A percentile compares a stretch with the other conserved stretches of the same genome.
These are phyloP conservation scores for Schwanniomyces yamadae DNA, from an alignment of 805 yeast species.

Conservation along the genomic window DNA sequence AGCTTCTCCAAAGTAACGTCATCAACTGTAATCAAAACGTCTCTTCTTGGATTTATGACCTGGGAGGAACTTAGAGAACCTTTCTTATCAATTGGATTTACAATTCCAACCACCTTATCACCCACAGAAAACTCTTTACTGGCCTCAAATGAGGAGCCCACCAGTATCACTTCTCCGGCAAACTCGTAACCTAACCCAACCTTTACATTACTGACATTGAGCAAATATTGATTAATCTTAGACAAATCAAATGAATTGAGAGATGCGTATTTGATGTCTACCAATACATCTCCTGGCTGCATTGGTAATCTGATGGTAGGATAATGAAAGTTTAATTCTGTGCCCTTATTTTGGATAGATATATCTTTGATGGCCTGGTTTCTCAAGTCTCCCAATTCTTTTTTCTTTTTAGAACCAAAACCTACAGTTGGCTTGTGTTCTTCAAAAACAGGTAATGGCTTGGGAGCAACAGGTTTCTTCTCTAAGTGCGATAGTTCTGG, in stretches of 20 bases:
- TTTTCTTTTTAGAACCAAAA: not conserved
- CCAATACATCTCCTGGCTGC: slow-evolving; percentile 47
- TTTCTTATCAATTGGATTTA: slow-evolving; percentile 47
- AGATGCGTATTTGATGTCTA: slow-evolving; percentile 58
- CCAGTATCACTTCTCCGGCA: slow-evolving; percentile 56
- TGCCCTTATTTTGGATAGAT: slow-evolving; percentile 41
- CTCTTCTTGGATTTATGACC: slow-evolving; percentile 51
- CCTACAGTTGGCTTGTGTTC: not conserved
- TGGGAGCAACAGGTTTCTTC: slow-evolving; percentile 26
- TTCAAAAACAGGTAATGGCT: slow-evolving; percentile 14
- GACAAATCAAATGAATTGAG: slow-evolving; percentile 67
- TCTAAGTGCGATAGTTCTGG: slow-evolving; percentile 41
- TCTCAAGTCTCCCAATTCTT: slow-evolving; percentile 46
- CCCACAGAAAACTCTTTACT: slow-evolving; percentile 39
- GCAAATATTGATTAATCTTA: slow-evolving; percentile 53
- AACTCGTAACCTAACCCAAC: slow-evolving; percentile 71
- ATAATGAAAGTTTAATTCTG: slow-evolving; percentile 53
- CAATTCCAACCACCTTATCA: slow-evolving; percentile 63
- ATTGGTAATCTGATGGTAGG: slow-evolving; percentile 50
- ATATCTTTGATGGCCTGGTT: slow-evolving; percentile 52
- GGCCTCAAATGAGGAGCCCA: slow-evolving; percentile 46
- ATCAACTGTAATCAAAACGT: slow-evolving; percentile 32
- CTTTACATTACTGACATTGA: slow-evolving; percentile 52
- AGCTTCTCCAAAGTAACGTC: slow-evolving; percentile 22
- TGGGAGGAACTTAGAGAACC: slow-evolving; percentile 63